A percentile compares a stretch with the other conserved stretches of the same genome.
phyloP scores from a whole-genome alignment of 139 green algal species.

The Chara braunii region DNA sequence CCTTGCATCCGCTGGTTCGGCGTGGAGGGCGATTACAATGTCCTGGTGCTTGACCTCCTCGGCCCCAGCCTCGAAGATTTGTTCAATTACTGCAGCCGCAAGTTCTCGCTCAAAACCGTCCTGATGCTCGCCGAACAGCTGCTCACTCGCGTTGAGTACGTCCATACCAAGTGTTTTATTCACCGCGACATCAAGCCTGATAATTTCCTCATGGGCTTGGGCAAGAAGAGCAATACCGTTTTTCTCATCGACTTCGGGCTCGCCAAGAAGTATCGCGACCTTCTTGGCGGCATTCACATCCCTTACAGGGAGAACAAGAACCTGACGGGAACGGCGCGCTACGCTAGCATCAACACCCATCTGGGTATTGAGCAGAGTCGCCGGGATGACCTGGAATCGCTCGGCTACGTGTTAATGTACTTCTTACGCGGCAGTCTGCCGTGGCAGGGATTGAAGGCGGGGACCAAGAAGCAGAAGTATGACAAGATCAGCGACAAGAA shows the following conservation, averaged over 20 bases:
- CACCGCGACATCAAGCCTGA: slow-evolving; percentile 96
- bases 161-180: slow-evolving; percentile 93
- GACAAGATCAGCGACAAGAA: slow-evolving; percentile 99
- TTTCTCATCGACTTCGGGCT: slow-evolving; percentile 99
- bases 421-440: slow-evolving; percentile 77
- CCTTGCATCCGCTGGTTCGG: slow-evolving; percentile 98
- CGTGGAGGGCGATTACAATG: slow-evolving; percentile 98
- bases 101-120: slow-evolving; percentile 96
- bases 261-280: slow-evolving; percentile 96
- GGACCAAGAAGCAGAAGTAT: slow-evolving; percentile 98
- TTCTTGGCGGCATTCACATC: slow-evolving; percentile 95
- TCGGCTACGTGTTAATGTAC: slow-evolving; percentile 96
- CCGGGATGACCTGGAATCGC: slow-evolving; percentile 85
- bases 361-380: slow-evolving; percentile 91
- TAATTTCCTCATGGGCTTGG: slow-evolving; percentile 97
- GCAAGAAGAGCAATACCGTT: slow-evolving; percentile 72
- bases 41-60: slow-evolving; percentile 98
- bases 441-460: slow-evolving; percentile 81
- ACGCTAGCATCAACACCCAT: slow-evolving; percentile 97
- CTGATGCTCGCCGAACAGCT: slow-evolving; percentile 99
- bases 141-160: slow-evolving; percentile 87
- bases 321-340: slow-evolving; percentile 92
- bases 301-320: slow-evolving; percentile 97
- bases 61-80: slow-evolving; percentile 94
- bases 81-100: slow-evolving; percentile 99